Evolutionary conservation across 2,329 filamentous ascomycete species (phyloP).

Genomic region (Lasiodiplodia gonubiensis): DNA sequence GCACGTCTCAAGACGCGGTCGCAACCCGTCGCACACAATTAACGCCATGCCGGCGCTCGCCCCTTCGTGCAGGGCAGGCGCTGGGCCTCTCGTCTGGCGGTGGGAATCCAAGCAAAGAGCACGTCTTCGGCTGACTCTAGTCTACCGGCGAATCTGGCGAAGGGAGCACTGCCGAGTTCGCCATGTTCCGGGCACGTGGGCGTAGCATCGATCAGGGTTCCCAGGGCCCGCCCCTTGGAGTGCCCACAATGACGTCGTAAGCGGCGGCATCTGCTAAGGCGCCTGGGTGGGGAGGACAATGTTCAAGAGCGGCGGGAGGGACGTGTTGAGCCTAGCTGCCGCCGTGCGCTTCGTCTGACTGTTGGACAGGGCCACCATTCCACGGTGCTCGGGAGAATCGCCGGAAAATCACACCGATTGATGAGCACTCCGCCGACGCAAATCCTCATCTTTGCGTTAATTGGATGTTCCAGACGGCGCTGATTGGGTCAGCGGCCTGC

Average conservation of each 20-base stretch:
- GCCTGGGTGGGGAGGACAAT: constrained; percentile 11
- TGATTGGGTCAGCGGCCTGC: constrained; percentile 24
- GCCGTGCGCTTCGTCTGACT: constrained; percentile 22
- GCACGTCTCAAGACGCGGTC: constrained; percentile 2
- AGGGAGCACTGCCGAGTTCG: constrained; percentile 26
- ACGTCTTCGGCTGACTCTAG: constrained; percentile 16
- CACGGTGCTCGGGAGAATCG: constrained; percentile 28
- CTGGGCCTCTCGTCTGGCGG: constrained; percentile 14
- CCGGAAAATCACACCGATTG: constrained; percentile 30
- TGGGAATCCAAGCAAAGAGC: constrained; percentile 6
- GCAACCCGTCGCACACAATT: constrained; percentile 4
- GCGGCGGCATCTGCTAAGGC: constrained; percentile 15
- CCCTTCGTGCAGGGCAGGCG: not conserved
- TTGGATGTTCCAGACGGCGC: constrained; percentile 2
- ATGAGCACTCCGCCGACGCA: constrained; percentile 25
- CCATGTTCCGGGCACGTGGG: constrained; percentile 28
- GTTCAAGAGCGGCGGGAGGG: constrained; percentile 14
- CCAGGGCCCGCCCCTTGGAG: constrained; percentile 21
- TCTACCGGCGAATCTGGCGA: not conserved
- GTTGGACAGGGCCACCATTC: constrained; percentile 19
- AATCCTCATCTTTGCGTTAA: constrained; percentile 29
- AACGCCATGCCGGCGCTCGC: not conserved
- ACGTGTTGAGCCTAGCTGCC: constrained; percentile 25
- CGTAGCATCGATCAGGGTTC: constrained; percentile 26
- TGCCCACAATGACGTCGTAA: constrained; percentile 27